Percentiles rank a stretch among this genome's conserved stretches.
Conservation (phyloP, 163 green algal species). For the Chlamydomonas reinhardtii region DNA sequence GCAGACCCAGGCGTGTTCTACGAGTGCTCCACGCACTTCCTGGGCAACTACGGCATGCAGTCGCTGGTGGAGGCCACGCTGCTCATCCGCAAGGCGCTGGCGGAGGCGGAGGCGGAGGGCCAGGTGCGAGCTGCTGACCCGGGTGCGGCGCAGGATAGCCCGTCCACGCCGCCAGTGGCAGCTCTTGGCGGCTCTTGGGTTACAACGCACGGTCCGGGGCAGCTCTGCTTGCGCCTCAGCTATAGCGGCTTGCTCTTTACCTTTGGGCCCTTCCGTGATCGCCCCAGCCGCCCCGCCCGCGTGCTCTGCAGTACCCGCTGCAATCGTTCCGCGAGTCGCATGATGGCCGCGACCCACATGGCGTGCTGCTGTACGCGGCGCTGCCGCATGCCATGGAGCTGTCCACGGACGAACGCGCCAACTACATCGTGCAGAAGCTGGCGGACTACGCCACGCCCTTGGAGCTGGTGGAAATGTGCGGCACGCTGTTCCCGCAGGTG, state of each 20-base stretch:
- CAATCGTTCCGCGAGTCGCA: conserved; percentile 13
- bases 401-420: conserved; percentile 13
- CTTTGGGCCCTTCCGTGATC: too few species aligned
- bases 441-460: conserved; percentile 22
- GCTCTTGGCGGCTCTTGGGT: too few species aligned
- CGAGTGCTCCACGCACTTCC: conserved; percentile 18
- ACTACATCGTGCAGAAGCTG: conserved; percentile 42
- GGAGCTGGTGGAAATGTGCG: conserved; percentile 45
- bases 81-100: conserved; percentile 4
- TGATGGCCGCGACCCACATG: conserved; percentile 36
- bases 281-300: too few species aligned
- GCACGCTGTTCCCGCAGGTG: conserved; percentile 29
- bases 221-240: too few species aligned
- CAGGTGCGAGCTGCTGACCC: neutral
- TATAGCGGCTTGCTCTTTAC: too few species aligned
- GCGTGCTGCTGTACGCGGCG: conserved; percentile 38
- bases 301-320: neutral
- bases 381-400: conserved; percentile 34
- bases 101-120: neutral
- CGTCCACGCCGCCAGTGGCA: too few species aligned
- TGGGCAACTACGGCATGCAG: conserved; percentile 36
- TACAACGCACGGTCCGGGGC: too few species aligned
- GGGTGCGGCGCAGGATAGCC: too few species aligned
- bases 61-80: conserved; percentile 35
- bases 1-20: neutral